Evolutionary conservation across 2,329 filamentous ascomycete species (phyloP).

Genomic region (Sporothrix sp.): DNA sequence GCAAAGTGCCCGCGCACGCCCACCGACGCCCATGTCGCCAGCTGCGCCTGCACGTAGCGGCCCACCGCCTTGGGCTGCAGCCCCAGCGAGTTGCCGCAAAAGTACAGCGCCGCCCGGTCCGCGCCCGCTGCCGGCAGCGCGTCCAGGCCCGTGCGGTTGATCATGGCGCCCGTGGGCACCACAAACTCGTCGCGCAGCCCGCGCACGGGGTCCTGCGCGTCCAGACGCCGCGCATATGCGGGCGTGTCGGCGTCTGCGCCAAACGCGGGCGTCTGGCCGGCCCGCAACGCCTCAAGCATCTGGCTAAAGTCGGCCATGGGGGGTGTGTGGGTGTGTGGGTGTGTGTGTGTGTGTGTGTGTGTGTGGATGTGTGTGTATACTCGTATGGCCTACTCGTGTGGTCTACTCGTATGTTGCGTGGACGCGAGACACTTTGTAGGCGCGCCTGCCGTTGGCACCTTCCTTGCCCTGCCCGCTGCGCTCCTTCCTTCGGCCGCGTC

Average conservation of each 20-base stretch:
- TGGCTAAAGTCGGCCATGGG: too few species aligned
- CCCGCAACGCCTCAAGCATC: constrained; percentile 32
- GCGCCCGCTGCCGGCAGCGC: not conserved
- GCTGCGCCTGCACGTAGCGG: constrained; percentile 58
- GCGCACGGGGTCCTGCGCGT: constrained; percentile 50
- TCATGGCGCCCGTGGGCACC: constrained; percentile 56
- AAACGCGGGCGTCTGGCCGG: constrained; percentile 34
- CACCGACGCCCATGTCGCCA: constrained; percentile 75
- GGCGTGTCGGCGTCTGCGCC: constrained; percentile 37
- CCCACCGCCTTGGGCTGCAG: constrained; percentile 64
- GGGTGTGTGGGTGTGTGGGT: too few species aligned
- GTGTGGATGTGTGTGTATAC: too few species aligned
- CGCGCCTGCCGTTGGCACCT: not conserved
- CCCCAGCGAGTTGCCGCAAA: constrained; percentile 84
- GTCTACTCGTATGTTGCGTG: too few species aligned
- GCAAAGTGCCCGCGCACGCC: constrained; percentile 79
- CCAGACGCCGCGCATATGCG: constrained; percentile 43
- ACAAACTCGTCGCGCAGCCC: constrained; percentile 61
- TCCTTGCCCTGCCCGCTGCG: too few species aligned
- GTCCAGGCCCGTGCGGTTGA: constrained; percentile 26
- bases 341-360: too few species aligned
- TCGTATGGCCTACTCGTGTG: too few species aligned
- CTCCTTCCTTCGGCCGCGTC: not conserved
- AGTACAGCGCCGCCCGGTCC: constrained; percentile 48
- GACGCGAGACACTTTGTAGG: constrained; percentile 10